Conservation (phyloP, 1,284 basidiomycete species). For the Ceratobasidium sp. region DNA sequence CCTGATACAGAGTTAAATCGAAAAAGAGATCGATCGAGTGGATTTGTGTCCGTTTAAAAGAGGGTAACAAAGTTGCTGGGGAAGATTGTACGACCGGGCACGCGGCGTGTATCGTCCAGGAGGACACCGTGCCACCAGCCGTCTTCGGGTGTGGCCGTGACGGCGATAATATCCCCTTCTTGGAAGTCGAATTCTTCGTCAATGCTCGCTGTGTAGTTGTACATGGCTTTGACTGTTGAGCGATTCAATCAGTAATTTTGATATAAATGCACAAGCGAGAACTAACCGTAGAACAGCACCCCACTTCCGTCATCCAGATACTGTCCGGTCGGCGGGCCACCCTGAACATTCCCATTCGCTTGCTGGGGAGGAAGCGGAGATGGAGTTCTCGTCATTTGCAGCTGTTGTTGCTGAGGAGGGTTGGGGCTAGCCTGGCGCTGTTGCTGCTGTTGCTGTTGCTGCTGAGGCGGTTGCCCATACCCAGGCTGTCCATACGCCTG, state of each 20-base stretch:
- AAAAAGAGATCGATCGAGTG: neutral
- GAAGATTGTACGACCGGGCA: slow-evolving; percentile 83
- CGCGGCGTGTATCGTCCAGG: slow-evolving; percentile 81
- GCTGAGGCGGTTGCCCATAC: slow-evolving; percentile 39
- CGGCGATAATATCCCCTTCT: slow-evolving; percentile 88
- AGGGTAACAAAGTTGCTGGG: slow-evolving; percentile 90
- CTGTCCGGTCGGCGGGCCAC: slow-evolving; percentile 50
- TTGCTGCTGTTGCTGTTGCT: slow-evolving; percentile 38
- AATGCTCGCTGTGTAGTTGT: slow-evolving; percentile 87
- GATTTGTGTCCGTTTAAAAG: slow-evolving; percentile 53
- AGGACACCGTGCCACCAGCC: slow-evolving; percentile 93
- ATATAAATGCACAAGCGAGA: neutral
- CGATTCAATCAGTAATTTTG: neutral
- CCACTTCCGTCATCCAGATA: slow-evolving; percentile 78
- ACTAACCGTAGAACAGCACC: slow-evolving; percentile 81
- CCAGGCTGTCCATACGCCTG: slow-evolving; percentile 34
- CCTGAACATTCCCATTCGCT: slow-evolving; percentile 35
- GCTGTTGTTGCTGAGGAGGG: slow-evolving; percentile 40
- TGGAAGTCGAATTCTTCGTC: slow-evolving; percentile 93
- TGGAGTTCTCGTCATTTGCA: slow-evolving; percentile 36
- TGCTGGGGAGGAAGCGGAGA: slow-evolving; percentile 40
- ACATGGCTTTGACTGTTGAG: slow-evolving; percentile 84
- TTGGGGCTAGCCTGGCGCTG: slow-evolving; percentile 40
- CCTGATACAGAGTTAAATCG: slow-evolving; percentile 6
- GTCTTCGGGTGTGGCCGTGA: slow-evolving; percentile 89